Base-by-base conservation (phyloP, 176 grass and related monocot genomes). In the Raddia distichophylla region DNA sequence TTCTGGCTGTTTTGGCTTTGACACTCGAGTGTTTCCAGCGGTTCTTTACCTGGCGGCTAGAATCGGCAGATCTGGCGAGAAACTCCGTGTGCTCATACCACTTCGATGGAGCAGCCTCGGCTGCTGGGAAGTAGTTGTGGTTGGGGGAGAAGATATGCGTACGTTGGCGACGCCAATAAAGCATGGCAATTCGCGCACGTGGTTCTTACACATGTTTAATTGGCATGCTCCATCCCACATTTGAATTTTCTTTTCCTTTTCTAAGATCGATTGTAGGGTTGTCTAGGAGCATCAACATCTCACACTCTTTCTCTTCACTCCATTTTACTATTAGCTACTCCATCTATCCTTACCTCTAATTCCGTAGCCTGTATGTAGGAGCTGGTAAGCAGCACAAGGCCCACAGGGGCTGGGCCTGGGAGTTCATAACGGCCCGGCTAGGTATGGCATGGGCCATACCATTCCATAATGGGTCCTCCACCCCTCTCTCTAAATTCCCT, bases 1-100 rank as follows among this genome's bases (percentile, higher is more conserved):
- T 76, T 8, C 49, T 44, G 33, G 17, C 71, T 68, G 40, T 80
- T 78, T 80, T 43, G 27, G 73, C 37, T 50, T 70, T 79, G 48
- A 58, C 27, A 4, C 22, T 57, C 57, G 62, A 27, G 15, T 47
- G 1, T 55, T 11, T 14, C 10, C 59, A 49, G 33, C 58, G 58
- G 10, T 60, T 34, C 57, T 11, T 54, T 64, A 50, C 57, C 60
- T 64, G 80, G 80, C 59, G 18, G 46, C 80, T 8, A 58, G 46
- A 42, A 85, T 76, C 17, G 20, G 63, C 54, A 42, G 69, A 53
- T 60, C 17, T 18, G 73, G 58, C 47, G 44, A 27, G 76, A 57
- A 43, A 43, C 48, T 58, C 75, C 63, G 35, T 62, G 76, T 80
- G 82, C 85, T 80, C 87, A 85, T 72, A 78, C 65, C 32, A 15